These are phyloP conservation scores for Citrus trifoliata DNA, from an alignment of 345 rosid genomes.

Conservation along the genomic window DNA sequence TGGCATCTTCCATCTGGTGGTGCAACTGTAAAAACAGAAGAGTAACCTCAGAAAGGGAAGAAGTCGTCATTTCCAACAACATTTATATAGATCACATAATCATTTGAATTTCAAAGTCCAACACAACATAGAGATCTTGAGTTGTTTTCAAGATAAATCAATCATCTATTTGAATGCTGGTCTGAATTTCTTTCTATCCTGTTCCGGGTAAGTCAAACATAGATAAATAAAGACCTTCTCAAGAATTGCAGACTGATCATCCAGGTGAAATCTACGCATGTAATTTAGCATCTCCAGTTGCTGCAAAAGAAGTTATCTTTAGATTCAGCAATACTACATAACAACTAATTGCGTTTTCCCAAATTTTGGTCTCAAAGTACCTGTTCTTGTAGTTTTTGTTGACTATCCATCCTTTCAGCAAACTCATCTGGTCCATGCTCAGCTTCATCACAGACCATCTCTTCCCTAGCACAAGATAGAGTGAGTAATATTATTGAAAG, in stretches of 20 bases:
- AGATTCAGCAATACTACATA: not conserved
- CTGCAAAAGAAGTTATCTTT: slow-evolving; percentile 27
- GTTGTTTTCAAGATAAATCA: not conserved
- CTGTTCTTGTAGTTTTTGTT: slow-evolving; percentile 59
- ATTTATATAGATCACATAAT: not conserved
- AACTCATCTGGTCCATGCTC: slow-evolving; percentile 66
- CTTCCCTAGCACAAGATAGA: slow-evolving; percentile 46
- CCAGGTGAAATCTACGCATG: slow-evolving; percentile 66
- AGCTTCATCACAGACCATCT: slow-evolving; percentile 80
- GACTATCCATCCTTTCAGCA: slow-evolving; percentile 48
- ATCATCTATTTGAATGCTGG: not conserved
- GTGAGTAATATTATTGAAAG: not conserved
- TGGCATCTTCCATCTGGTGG: slow-evolving; percentile 51
- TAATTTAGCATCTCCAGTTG: slow-evolving; percentile 83
- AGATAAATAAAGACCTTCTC: slow-evolving; percentile 41
- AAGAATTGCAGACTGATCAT: slow-evolving; percentile 69
- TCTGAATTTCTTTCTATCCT: not conserved
- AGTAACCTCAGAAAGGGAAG: not conserved
- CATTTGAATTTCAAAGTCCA: not conserved
- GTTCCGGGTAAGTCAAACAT: not conserved
- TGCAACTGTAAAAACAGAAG: slow-evolving; percentile 45
- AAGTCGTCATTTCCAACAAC: not conserved
- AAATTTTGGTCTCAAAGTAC: slow-evolving; percentile 17
- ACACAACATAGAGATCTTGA: not conserved
- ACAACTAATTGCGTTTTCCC: not conserved